Evolutionary conservation across 768 basidiomycete genomes (phyloP), one percentile per base, ranked within the genome.

Genomic region (Lepiota subincarnata): DNA sequence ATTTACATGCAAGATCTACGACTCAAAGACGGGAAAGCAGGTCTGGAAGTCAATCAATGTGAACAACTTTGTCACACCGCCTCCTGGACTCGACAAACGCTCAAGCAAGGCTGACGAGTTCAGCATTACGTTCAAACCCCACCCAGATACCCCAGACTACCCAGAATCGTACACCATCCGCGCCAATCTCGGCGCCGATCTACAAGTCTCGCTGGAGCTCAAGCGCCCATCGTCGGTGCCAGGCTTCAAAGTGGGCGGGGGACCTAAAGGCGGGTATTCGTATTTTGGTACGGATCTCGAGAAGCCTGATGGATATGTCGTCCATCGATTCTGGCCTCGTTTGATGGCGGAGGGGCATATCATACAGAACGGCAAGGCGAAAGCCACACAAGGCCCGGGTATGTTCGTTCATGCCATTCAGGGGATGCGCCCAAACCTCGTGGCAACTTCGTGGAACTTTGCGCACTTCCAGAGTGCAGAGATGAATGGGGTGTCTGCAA

Each of bases 391-490:
- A 28, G 89, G 88, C 40, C 72, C 79, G 35, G 91, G 92, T 24
- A 90, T 93, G 87, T 84, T 96, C 68, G 80, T 95, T 16, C 91
- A 96, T 68, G 96, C 96, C 41, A 97, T 98, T 66, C 96, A 98
- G 67, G 97, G 96, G 67, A 96, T 99, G 92, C 82, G 93, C 6
- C 94, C 96, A 45, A 90, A 99, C 70, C 80, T 92, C 52, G 83
- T 97, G 61, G 97, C 97, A 12, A 76, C 90, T 16, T 72, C 87
- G 7, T 99, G 97, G 97, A 98, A 98, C 74, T 99, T 98, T 72
- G 86, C 76, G 24, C 79, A 89, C 73, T 99, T 99, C 78, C 87
- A 92, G 68, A 88, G 89, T 64, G 68, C 74, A 14, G 74, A 81
- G 20, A 78, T 83, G 45, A 84, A 81, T 14, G 87, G 87, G 6